These are phyloP conservation scores for Neophaeococcomyces aloes DNA, from an alignment of 2,329 filamentous ascomycete genomes.

Conservation along the genomic window DNA sequence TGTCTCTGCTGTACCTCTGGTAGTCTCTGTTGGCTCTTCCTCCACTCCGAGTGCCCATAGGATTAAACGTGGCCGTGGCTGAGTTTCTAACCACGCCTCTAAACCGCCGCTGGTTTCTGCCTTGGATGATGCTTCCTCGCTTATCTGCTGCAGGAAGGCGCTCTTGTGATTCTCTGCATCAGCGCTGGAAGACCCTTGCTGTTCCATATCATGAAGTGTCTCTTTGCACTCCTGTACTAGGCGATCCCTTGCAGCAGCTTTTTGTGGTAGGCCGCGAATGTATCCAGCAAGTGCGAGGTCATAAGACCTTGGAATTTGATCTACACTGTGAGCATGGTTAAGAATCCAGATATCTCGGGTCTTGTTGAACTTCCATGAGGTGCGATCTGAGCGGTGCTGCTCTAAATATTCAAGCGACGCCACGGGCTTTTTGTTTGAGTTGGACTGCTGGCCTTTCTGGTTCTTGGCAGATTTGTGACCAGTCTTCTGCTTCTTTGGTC, in stretches of 20 bases:
- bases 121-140: conserved; percentile 35
- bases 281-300: conserved; percentile 64
- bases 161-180: conserved; percentile 9
- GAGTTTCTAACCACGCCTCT: conserved; percentile 10
- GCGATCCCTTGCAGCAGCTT: conserved; percentile 55
- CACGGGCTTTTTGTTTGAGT: conserved; percentile 15
- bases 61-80: conserved; percentile 9
- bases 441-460: conserved; percentile 18
- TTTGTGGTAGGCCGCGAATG: conserved; percentile 61
- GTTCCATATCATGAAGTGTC: conserved; percentile 48
- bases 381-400: conserved; percentile 60
- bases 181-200: conserved; percentile 23
- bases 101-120: conserved; percentile 19
- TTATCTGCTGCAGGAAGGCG: conserved; percentile 15
- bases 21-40: conserved; percentile 2
- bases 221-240: conserved; percentile 57
- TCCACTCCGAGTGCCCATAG: conserved; percentile 20
- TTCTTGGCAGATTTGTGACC: conserved; percentile 26
- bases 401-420: conserved; percentile 52
- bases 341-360: conserved; percentile 76
- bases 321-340: conserved; percentile 66
- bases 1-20: neutral
- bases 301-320: conserved; percentile 62
- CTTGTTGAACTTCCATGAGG: conserved; percentile 92
- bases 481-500: conserved; percentile 21